Conservation (phyloP, 2,329 filamentous ascomycete genomes). For the Allantophomopsis lycopodina region DNA sequence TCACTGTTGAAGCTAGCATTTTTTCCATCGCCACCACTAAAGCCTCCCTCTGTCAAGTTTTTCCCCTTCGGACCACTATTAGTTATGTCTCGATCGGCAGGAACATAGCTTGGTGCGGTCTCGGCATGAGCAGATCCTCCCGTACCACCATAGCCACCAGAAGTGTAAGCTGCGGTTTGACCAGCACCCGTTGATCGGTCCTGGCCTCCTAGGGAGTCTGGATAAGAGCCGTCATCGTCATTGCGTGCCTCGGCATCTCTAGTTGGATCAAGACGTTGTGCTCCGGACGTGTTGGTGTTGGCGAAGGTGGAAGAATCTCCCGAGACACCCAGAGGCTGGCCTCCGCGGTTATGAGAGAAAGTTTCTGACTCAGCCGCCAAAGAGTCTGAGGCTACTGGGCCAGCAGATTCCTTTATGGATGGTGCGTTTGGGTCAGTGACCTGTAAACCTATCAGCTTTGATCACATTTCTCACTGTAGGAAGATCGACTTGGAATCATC, state of each 20-base stretch:
- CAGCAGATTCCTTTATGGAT: constrained; percentile 43
- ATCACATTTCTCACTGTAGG: constrained; percentile 19
- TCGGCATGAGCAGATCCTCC: constrained; percentile 6
- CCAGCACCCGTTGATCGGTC: constrained; percentile 4
- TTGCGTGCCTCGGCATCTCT: constrained; percentile 12
- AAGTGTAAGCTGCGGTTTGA: constrained; percentile 5
- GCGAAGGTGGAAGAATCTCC: constrained; percentile 38
- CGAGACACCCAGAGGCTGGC: constrained; percentile 31
- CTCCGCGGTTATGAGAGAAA: constrained; percentile 45
- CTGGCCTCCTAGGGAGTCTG: constrained; percentile 7
- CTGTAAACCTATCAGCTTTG: not conserved
- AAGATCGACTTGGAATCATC: too few species aligned
- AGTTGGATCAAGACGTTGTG: constrained; percentile 30
- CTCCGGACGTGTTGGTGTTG: constrained; percentile 38
- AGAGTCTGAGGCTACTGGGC: constrained; percentile 52
- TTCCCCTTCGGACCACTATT: constrained; percentile 11
- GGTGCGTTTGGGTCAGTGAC: constrained; percentile 32
- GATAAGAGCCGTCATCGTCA: constrained; percentile 9
- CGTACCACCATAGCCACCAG: not conserved
- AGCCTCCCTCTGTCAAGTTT: constrained; percentile 15
- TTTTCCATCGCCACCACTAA: constrained; percentile 12
- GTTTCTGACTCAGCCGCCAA: constrained; percentile 65
- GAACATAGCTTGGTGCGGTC: constrained; percentile 14
- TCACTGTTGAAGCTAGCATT: constrained; percentile 21
- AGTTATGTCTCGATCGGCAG: constrained; percentile 7